A percentile compares a stretch with the other conserved stretches of the same genome.
phyloP scores from a whole-genome alignment of 2,329 filamentous ascomycete genomes.

The Diaporthe helianthi region DNA sequence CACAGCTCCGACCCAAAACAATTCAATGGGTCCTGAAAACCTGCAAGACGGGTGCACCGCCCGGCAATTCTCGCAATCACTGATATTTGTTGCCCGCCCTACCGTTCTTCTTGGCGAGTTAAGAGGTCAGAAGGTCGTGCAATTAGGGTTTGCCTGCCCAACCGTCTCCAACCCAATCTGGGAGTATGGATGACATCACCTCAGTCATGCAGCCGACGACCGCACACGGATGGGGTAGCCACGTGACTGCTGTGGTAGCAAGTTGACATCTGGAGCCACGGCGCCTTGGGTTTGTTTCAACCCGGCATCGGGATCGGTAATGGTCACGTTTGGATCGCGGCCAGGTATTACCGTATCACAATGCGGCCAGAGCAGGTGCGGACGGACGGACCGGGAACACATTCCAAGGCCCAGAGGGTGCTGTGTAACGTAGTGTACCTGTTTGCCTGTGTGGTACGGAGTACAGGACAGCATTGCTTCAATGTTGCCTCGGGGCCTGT shows the following conservation, averaged over 20 bases:
- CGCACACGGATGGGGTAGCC: conserved; percentile 20
- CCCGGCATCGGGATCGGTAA: neutral
- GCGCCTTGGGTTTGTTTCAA: neutral
- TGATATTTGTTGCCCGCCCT: neutral
- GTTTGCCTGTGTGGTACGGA: neutral
- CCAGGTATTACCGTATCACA: neutral
- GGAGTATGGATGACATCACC: conserved; percentile 27
- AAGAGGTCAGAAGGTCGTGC: conserved; percentile 24
- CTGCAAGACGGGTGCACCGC: neutral
- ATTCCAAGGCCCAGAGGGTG: neutral
- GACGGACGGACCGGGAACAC: neutral
- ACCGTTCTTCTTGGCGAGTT: conserved; percentile 14
- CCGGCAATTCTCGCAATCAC: neutral
- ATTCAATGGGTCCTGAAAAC: neutral
- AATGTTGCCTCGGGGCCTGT: conserved; percentile 5
- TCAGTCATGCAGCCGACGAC: conserved; percentile 9
- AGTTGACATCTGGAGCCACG: neutral
- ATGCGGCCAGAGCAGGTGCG: neutral
- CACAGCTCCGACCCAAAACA: neutral
- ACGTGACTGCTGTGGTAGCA: conserved; percentile 13
- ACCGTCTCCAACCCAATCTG: conserved; percentile 20
- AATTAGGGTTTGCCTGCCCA: conserved; percentile 31
- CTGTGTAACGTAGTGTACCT: no score
- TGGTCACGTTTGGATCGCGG: neutral
- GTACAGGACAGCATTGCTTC: conserved; percentile 1